Conservation (phyloP, 257 asterid genomes). For the Knoxia roxburghii region DNA sequence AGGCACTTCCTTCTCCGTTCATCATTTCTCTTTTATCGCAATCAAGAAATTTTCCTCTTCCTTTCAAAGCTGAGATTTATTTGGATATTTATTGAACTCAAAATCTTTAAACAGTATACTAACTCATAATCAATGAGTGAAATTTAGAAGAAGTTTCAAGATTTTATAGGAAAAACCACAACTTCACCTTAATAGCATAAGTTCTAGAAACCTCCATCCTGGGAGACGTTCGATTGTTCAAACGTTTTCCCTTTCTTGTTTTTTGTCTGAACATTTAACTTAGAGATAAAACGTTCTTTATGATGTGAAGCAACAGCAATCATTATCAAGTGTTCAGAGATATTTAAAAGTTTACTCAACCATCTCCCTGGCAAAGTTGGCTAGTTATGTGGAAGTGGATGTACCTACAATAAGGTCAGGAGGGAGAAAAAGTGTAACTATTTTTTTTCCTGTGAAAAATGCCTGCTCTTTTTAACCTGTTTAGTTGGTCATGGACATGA, state of each 20-base stretch:
- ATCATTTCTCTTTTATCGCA: too few relatives aligned
- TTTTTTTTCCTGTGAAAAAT: neutral
- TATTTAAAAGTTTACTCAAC: constrained; percentile 83
- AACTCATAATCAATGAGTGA: too few relatives aligned
- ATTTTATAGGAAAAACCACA: too few relatives aligned
- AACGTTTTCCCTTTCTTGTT: too few relatives aligned
- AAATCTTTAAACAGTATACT: too few relatives aligned
- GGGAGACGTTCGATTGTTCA: too few relatives aligned
- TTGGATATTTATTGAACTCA: too few relatives aligned
- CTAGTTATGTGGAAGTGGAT: constrained; percentile 77
- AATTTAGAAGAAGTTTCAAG: too few relatives aligned
- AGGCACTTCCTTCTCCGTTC: too few relatives aligned
- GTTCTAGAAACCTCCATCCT: too few relatives aligned
- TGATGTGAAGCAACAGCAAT: constrained; percentile 94
- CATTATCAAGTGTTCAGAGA: constrained; percentile 69
- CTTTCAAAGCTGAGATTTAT: neutral
- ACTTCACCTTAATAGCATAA: too few relatives aligned
- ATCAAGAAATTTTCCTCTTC: neutral
- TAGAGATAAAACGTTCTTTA: constrained; percentile 78
- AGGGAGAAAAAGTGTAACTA: neutral
- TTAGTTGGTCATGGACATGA: constrained; percentile 38
- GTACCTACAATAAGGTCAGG: constrained; percentile 75
- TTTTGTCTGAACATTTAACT: too few relatives aligned
- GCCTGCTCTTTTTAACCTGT: constrained; percentile 8
- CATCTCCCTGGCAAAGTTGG: constrained; percentile 75